Percentiles rank a stretch among this genome's conserved stretches.
These are phyloP conservation scores for Cyclanthera cordifolia DNA, from an alignment of 306 rosid genomes.

Conservation along the genomic window DNA sequence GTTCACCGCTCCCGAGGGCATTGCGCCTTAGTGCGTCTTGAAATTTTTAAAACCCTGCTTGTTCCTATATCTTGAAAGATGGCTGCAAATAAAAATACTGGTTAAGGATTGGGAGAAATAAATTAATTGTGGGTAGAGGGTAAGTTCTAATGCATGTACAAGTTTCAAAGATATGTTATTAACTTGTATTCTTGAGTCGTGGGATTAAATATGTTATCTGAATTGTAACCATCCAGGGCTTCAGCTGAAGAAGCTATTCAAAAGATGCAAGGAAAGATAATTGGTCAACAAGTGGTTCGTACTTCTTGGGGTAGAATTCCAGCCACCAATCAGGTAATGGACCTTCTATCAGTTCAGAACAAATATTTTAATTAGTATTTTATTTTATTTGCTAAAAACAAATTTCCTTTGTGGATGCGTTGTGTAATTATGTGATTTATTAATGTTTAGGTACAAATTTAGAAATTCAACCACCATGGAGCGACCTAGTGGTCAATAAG, in stretches of 20 bases:
- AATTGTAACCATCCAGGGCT: slow-evolving; percentile 32
- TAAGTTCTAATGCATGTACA: background rate
- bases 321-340: slow-evolving; percentile 66
- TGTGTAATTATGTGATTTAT: background rate
- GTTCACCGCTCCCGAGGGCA: too few species aligned
- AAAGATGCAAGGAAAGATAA: slow-evolving; percentile 77
- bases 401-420: background rate
- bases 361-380: background rate
- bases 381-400: background rate
- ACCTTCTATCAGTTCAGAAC: background rate
- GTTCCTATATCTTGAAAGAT: slow-evolving; percentile 3
- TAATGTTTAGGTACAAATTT: background rate
- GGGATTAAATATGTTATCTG: slow-evolving; percentile 11
- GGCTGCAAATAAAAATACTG: background rate
- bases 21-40: too few species aligned
- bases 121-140: too few species aligned
- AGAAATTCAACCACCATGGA: too few species aligned
- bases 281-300: slow-evolving; percentile 72
- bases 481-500: too few species aligned
- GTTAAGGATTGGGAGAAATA: background rate
- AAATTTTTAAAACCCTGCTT: too few species aligned
- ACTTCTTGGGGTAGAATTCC: slow-evolving; percentile 73
- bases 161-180: background rate
- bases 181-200: background rate
- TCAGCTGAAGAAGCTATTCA: slow-evolving; percentile 82